Evolutionary conservation across 176 grass and related monocot species (phyloP).

Genomic region (Lolium rigidum): DNA sequence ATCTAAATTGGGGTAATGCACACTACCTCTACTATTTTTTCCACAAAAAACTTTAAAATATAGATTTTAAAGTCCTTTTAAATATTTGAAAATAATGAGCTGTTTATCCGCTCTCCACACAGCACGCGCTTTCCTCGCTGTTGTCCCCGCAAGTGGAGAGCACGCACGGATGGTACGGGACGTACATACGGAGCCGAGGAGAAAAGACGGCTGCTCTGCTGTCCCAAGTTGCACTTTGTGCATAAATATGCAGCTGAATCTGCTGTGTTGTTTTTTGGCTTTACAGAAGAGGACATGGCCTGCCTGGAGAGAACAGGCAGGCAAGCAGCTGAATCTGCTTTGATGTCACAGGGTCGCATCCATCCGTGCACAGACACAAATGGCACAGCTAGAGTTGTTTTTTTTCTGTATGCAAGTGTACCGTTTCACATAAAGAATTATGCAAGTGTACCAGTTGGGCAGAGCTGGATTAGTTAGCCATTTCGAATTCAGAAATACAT

Average conservation of each 20-base stretch:
- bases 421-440: no score
- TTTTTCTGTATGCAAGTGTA: not conserved
- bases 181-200: constrained; percentile 10
- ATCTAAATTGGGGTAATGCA: no score
- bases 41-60: no score
- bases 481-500: no score
- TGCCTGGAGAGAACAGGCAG: constrained; percentile 9
- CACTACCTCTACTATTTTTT: no score
- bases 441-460: no score
- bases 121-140: not conserved
- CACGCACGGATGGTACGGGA: constrained; percentile 34
- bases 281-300: not conserved
- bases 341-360: not conserved
- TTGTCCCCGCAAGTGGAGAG: constrained; percentile 19
- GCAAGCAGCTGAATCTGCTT: not conserved
- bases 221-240: constrained; percentile 2
- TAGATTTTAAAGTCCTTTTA: no score
- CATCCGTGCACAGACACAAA: not conserved
- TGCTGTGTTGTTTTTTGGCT: constrained; percentile 29
- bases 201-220: constrained; percentile 18
- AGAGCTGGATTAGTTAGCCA: no score
- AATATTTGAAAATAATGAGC: no score
- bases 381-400: not conserved
- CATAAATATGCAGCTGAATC: constrained; percentile 9
- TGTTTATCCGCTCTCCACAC: not conserved